phyloP scores from a whole-genome alignment of 805 yeast species.

The Schwanniomyces pseudopolymorphus region DNA sequence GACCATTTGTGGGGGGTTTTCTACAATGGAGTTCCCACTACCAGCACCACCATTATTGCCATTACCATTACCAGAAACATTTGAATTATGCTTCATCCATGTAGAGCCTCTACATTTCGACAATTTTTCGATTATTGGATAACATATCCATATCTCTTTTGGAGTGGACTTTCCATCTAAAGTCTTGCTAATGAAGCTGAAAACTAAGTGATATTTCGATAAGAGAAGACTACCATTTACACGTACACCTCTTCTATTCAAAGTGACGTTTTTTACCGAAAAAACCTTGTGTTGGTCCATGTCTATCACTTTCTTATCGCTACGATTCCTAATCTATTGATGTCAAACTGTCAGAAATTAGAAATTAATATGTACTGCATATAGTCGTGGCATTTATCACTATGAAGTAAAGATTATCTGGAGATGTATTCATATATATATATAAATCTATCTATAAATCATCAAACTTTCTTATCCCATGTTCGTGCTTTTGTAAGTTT shows the following conservation, averaged over 20 bases:
- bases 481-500: slow-evolving; percentile 53
- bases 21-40: background rate
- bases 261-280: slow-evolving; percentile 37
- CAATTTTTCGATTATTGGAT: slow-evolving; percentile 73
- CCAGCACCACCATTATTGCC: slow-evolving; percentile 2
- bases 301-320: background rate
- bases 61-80: slow-evolving; percentile 1
- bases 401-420: background rate
- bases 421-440: background rate
- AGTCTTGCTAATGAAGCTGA: slow-evolving; percentile 24
- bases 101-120: slow-evolving; percentile 58
- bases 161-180: slow-evolving; percentile 9
- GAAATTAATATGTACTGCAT: background rate
- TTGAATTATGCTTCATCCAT: slow-evolving; percentile 20
- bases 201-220: slow-evolving; percentile 39
- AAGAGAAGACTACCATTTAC: slow-evolving; percentile 37
- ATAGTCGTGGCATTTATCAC: no score
- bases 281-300: slow-evolving; percentile 30
- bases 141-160: slow-evolving; percentile 87
- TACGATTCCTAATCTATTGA: background rate
- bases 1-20: slow-evolving; percentile 7
- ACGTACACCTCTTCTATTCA: slow-evolving; percentile 38
- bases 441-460: slow-evolving; percentile 38
- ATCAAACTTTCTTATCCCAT: slow-evolving; percentile 65
- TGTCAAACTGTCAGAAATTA: background rate